A percentile compares a stretch with the other conserved stretches of the same genome.
phyloP scores from a whole-genome alignment of 2,329 filamentous ascomycete genomes.

The Podosphaera xanthii region DNA sequence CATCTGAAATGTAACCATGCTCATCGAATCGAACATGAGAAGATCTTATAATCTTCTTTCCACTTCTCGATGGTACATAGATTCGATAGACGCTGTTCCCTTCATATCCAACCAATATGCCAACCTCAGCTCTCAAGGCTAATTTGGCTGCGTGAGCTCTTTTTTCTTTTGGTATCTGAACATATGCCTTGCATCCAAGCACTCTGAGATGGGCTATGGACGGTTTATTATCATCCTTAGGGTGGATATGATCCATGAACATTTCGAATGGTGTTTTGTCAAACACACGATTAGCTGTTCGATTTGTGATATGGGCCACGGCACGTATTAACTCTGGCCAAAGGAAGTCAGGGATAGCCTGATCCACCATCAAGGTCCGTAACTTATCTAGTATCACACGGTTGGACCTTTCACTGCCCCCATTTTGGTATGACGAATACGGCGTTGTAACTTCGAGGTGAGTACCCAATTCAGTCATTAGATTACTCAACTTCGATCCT shows the following conservation, averaged over 20 bases:
- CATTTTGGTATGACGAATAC: neutral
- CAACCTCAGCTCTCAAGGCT: neutral
- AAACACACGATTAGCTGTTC: neutral
- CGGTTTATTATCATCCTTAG: neutral
- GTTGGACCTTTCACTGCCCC: neutral
- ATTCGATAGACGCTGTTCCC: neutral
- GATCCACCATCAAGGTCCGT: neutral
- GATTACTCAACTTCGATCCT: neutral
- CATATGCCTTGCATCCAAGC: neutral
- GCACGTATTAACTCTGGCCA: neutral
- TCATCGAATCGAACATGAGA: neutral
- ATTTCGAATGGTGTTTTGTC: neutral
- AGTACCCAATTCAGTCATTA: neutral
- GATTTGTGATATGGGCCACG: no score
- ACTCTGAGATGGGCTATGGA: neutral
- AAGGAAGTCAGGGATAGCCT: neutral
- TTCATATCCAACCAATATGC: constrained; percentile 2
- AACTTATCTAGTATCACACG: neutral
- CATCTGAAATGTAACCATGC: neutral
- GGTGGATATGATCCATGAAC: neutral
- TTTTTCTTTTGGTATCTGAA: constrained; percentile 1
- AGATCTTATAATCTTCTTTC: neutral
- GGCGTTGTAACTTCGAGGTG: constrained; percentile 1
- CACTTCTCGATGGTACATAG: neutral
- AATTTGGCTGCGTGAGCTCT: neutral